Evolutionary conservation across 345 rosid genomes (phyloP), one percentile per base, ranked within the genome.

Genomic region (Cardamine resedifolia): DNA sequence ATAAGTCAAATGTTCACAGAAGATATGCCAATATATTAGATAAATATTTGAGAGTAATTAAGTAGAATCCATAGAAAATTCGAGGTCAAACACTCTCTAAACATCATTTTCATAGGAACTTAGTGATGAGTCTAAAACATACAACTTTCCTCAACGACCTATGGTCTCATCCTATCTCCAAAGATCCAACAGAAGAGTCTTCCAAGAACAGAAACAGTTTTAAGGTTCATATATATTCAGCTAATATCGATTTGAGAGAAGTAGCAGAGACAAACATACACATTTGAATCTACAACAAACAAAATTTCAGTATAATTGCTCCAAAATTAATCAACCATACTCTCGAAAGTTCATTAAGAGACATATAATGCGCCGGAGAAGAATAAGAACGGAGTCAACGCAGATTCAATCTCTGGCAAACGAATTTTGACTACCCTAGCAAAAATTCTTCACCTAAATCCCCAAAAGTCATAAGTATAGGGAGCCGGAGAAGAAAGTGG

Each of bases 401-500:
- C 10, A 33, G 26, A 49, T 58, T 48, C 50, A 38, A 60, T 39
- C 3, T 18, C 27, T 7, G 21, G 44, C 70, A 68, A 61, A 20
- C 51, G 14, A 69, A 55, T 27, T 67, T 59, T n/a, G 44, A 67
- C 64, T 21, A 67, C 3, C 44, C 53, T 18, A 15, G 39, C 14
- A 51, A 34, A 16, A 44, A 33, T 14, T 7, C 6, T 45, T 15
- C 33, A 70, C 43, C 61, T 48, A 68, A 64, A 21, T 12, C 61
- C 38, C 39, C 38, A 50, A 60, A 41, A 52, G 21, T 27, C 3
- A 45, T 0, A 56, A 15, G n/a, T 4, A 47, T 15, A 20, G 0
- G 64, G 28, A 61, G 28, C 0, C 10, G 59, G 15, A 52, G 62
- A 63, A 74, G 56, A 36, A 77, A n/a, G 43, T 26, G 43, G 48